phyloP scores from a whole-genome alignment of 2,329 filamentous ascomycete species.

The Verticillium isaacii region DNA sequence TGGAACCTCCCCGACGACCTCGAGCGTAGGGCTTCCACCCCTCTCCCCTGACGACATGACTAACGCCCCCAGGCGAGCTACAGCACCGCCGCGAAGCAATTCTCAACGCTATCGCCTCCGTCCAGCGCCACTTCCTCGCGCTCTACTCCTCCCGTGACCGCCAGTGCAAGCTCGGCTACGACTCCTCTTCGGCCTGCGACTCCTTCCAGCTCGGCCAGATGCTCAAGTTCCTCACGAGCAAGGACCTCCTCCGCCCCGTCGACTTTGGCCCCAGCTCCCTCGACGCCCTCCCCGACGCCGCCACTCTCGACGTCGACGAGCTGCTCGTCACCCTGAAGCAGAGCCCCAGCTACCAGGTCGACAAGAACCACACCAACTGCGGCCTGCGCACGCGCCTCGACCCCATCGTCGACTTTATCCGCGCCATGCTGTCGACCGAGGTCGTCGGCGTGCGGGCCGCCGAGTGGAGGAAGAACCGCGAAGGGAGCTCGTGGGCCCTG shows the following conservation, averaged over 20 bases:
- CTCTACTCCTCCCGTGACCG: slow-evolving; percentile 62
- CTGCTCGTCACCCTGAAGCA: slow-evolving; percentile 59
- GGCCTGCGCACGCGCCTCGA: slow-evolving; percentile 62
- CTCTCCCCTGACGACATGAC: background rate
- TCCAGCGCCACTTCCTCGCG: slow-evolving; percentile 62
- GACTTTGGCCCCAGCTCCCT: slow-evolving; percentile 48
- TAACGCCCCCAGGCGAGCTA: slow-evolving; percentile 51
- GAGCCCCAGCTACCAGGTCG: slow-evolving; percentile 68
- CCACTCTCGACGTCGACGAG: slow-evolving; percentile 52
- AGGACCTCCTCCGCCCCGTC: slow-evolving; percentile 55
- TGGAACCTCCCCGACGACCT: slow-evolving; percentile 67
- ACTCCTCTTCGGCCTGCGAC: slow-evolving; percentile 67
- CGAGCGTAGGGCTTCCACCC: slow-evolving; percentile 45
- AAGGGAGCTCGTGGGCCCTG: slow-evolving; percentile 34
- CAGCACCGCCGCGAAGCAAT: slow-evolving; percentile 61
- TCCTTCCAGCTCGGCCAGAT: slow-evolving; percentile 76
- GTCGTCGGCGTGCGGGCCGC: slow-evolving; percentile 37
- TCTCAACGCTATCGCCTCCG: slow-evolving; percentile 63
- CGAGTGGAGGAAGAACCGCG: slow-evolving; percentile 40
- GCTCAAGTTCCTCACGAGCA: slow-evolving; percentile 63
- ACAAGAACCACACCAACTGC: slow-evolving; percentile 69
- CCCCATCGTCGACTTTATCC: slow-evolving; percentile 61
- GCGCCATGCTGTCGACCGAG: slow-evolving; percentile 46
- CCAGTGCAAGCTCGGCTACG: slow-evolving; percentile 72
- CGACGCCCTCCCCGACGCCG: slow-evolving; percentile 35